Base-by-base conservation (phyloP, 345 rosid species). In the Psidium guajava region DNA sequence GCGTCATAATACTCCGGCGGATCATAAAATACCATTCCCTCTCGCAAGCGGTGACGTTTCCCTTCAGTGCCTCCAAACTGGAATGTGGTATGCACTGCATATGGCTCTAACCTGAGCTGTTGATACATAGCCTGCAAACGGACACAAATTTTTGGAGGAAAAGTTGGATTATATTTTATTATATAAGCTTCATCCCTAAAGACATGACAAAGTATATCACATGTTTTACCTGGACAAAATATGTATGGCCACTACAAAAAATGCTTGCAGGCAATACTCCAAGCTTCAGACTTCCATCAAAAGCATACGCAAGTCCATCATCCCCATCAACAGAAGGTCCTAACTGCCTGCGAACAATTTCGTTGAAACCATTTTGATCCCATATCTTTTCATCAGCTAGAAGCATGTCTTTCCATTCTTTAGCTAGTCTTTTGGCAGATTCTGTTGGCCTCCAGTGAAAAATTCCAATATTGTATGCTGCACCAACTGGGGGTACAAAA, bases 361-460 rank as follows among this genome's bases (percentile, higher is more conserved):
- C 94, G 85, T 97, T 97, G 90, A 97, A 97, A 52, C 99, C 99
- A 89, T 95, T 95, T 86, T 97, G 99, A 93, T 97, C 99, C 99
- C 99, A 97, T 84, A 96, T 96, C 89, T 91, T 93, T 83, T 96
- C 99, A 82, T 97, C 96, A 6, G 98, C 95, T 59, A 97, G 84
- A 90, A 97, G 97, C 91, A 91, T 90, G 6, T 93, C 95, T 91
- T 96, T 96, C 99, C 99, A 97, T 87, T 97, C 98, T 88, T 92
- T 94, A 40, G 97, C 99, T 89, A 97, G 86, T 87, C 92, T 95
- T 84, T 92, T 95, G 22, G 98, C 92, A 27, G 97, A 56, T 75
- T 95, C 97, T 36, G 99, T 94, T 40, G 99, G 96, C 49, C 99
- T 92, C 99, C 99, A 97, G 88, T 95, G 99, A 89, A 97, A 97